Evolutionary conservation across 2,329 filamentous ascomycete genomes (phyloP).

Genomic region (Phaeosphaeriaceae sp.): DNA sequence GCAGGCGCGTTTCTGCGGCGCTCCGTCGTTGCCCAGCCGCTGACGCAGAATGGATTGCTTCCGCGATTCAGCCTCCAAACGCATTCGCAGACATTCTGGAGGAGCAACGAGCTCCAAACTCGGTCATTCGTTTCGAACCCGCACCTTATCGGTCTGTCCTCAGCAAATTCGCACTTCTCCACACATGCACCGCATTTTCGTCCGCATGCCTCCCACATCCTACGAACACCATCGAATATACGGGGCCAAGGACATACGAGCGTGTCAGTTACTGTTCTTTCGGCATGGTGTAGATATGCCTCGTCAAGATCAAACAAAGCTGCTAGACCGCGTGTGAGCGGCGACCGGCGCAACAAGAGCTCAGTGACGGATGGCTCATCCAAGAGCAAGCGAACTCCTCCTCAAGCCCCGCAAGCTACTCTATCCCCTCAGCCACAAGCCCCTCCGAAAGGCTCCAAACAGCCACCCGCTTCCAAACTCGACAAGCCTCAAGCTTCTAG

Average conservation of each 20-base stretch:
- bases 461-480: constrained; percentile 27
- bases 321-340: constrained; percentile 17
- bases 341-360: constrained; percentile 46
- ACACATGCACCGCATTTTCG: constrained; percentile 20
- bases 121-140: constrained; percentile 18
- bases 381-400: constrained; percentile 24
- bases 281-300: constrained; percentile 39
- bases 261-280: constrained; percentile 32
- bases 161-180: constrained; percentile 6
- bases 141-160: constrained; percentile 3
- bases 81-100: constrained; percentile 14
- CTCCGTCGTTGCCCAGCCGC: constrained; percentile 36
- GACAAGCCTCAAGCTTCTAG: constrained; percentile 29
- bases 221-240: constrained; percentile 11
- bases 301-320: constrained; percentile 30
- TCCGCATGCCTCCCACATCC: constrained; percentile 16
- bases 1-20: constrained; percentile 45
- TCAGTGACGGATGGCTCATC: constrained; percentile 38
- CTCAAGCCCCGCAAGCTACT: constrained; percentile 39
- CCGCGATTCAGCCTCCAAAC: constrained; percentile 16
- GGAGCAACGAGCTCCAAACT: constrained; percentile 5
- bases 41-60: constrained; percentile 22
- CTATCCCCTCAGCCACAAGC: constrained; percentile 39
- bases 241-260: constrained; percentile 18
- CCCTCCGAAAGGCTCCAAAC: constrained; percentile 27